Percentiles rank a stretch among this genome's conserved stretches.
These are phyloP conservation scores for Fusarium bulbicola DNA, from an alignment of 2,329 filamentous ascomycete species.

Conservation along the genomic window DNA sequence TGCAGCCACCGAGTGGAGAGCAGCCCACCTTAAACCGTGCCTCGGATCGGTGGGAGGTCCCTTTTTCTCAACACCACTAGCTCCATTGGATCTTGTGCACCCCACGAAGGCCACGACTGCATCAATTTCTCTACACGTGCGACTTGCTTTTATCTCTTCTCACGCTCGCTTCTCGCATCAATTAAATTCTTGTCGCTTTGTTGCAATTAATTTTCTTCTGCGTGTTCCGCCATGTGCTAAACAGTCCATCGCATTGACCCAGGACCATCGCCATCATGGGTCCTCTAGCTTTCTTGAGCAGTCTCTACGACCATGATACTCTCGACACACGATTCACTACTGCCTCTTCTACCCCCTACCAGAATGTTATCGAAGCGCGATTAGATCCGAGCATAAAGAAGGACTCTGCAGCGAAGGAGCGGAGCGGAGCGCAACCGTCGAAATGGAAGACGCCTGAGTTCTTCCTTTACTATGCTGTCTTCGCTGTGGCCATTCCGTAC, in stretches of 20 bases:
- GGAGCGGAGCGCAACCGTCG: conserved; percentile 63
- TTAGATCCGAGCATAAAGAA: conserved; percentile 51
- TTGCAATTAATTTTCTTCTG: background rate
- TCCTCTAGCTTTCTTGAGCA: conserved; percentile 54
- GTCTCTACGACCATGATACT: conserved; percentile 72
- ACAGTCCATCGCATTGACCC: conserved; percentile 11
- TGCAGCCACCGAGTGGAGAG: conserved; percentile 13
- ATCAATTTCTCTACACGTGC: conserved; percentile 10
- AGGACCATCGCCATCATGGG: conserved; percentile 50
- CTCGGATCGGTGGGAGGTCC: conserved; percentile 31
- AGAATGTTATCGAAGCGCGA: conserved; percentile 63
- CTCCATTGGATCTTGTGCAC: conserved; percentile 5
- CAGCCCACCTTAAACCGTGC: conserved; percentile 21
- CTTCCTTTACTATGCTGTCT: conserved; percentile 78
- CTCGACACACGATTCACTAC: conserved; percentile 72
- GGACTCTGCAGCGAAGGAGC: conserved; percentile 49
- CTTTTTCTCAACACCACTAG: conserved; percentile 39
- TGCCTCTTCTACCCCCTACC: conserved; percentile 74
- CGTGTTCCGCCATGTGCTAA: conserved; percentile 37
- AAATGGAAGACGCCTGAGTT: conserved; percentile 92
- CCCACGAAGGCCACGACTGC: conserved; percentile 42
- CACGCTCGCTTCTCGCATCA: background rate
- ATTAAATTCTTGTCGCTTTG: background rate
- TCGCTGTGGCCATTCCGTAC: conserved; percentile 73
- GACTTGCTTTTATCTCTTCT: background rate